Base-by-base conservation (phyloP, 1,139 yeast genomes). In the Hyphopichia burtonii region DNA sequence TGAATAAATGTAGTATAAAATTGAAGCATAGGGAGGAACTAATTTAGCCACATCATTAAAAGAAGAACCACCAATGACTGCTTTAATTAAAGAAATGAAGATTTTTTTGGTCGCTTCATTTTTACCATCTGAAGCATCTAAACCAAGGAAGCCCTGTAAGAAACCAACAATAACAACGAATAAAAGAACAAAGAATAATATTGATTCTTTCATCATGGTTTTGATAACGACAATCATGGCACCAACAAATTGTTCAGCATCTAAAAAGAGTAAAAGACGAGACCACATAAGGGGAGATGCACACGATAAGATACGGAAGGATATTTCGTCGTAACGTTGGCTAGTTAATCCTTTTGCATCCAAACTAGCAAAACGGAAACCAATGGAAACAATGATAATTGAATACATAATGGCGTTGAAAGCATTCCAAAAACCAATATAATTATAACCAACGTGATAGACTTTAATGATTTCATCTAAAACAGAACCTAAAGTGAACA, bases 221-320 rank as follows among this genome's bases (percentile, higher is more conserved):
- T 86, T 86, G 44, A 87, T 69, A 3, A 89, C 93, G 33, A 89
- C 93, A 51, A 89, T 77, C 89, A 88, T 85, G 3, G 91, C 90
- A 34, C 96, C 96, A 41, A 88, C 89, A 61, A 89, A 88, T 53
- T 80, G 77, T 50, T 84, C 82, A 3, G 93, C 85, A 59, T 89
- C 96, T 55, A 88, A 74, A 61, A 74, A 88, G 36, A 89, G 70
- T 43, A 89, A 67, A 44, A 89, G 66, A 44, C 96, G 73, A 5
- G 87, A 78, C 95, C 96, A 89, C 77, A 89, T 83, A 51, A 89
- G 71, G 1, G 96, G 96, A 2, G 96, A 86, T 12, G 88, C 90
- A 56, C 93, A 76, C 0, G 96, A 83, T 42, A 89, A 66, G 3
- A 87, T 60, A 49, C 94, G 70, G 61, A 82, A 88, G 0, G 94